phyloP scores from a whole-genome alignment of 805 yeast species.

The Kazachstania africana region DNA sequence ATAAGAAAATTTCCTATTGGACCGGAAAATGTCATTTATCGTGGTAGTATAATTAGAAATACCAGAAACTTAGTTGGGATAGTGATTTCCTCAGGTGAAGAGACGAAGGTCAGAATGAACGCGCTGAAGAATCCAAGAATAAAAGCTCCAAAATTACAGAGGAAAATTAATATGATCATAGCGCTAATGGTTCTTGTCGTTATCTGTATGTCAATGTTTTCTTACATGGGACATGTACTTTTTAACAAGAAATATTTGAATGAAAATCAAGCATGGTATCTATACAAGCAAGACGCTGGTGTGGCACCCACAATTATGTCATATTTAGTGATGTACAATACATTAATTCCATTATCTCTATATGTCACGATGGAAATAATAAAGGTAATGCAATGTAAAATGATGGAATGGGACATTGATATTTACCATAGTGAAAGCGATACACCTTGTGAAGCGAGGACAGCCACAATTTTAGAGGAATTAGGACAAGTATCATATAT shows the following conservation, averaged over 20 bases:
- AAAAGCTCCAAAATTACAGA: conserved; percentile 87
- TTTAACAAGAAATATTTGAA: conserved; percentile 28
- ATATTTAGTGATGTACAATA: conserved; percentile 92
- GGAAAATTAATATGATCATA: conserved; percentile 71
- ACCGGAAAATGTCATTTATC: conserved; percentile 71
- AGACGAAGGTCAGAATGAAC: conserved; percentile 90
- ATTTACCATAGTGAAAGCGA: conserved; percentile 79
- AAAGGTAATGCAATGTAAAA: conserved; percentile 71
- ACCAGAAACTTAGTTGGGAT: conserved; percentile 65
- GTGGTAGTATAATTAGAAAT: conserved; percentile 85
- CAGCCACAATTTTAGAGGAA: conserved; percentile 92
- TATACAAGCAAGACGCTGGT: conserved; percentile 63
- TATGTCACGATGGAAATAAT: conserved; percentile 96
- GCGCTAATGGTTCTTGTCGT: conserved; percentile 82
- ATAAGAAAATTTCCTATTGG: conserved; percentile 47
- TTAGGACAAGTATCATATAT: conserved; percentile 92
- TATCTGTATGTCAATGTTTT: conserved; percentile 58
- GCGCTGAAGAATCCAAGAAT: conserved; percentile 80
- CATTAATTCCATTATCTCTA: conserved; percentile 85
- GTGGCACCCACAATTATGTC: conserved; percentile 88
- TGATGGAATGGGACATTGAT: conserved; percentile 84
- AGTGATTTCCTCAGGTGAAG: conserved; percentile 90
- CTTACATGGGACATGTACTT: conserved; percentile 67
- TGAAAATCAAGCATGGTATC: conserved; percentile 56
- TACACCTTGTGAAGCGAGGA: conserved; percentile 89